phyloP scores from a whole-genome alignment of 2,329 filamentous ascomycete species.

The Aspergillus unguis region DNA sequence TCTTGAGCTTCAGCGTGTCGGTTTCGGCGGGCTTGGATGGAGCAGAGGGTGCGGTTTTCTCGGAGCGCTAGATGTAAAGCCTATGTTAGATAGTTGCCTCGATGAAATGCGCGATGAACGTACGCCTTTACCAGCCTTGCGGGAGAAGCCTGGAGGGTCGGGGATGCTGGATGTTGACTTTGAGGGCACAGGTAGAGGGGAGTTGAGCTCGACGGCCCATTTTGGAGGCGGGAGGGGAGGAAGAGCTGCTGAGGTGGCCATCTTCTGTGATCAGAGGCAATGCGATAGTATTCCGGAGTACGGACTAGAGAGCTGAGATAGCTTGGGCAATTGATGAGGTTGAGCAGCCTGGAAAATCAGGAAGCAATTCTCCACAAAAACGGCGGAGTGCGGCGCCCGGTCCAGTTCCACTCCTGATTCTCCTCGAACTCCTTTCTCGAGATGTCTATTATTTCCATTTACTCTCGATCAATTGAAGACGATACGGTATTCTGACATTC shows the following conservation, averaged over 20 bases:
- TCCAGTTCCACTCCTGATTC: conserved; percentile 26
- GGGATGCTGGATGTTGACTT: conserved; percentile 58
- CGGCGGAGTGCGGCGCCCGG: conserved; percentile 22
- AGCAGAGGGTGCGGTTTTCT: conserved; percentile 23
- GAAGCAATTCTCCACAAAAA: conserved; percentile 23
- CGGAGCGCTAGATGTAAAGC: conserved; percentile 27
- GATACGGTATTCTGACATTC: background rate
- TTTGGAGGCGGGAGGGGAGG: conserved; percentile 56
- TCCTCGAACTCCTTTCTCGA: conserved; percentile 9
- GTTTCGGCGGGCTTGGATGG: conserved; percentile 66
- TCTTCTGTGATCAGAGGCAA: conserved; percentile 8
- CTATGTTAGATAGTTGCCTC: background rate
- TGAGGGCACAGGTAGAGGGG: conserved; percentile 66
- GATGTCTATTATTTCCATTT: background rate
- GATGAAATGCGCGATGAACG: background rate
- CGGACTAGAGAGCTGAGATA: conserved; percentile 10
- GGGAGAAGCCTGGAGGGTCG: conserved; percentile 81
- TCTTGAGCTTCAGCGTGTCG: conserved; percentile 95
- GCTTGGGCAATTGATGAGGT: conserved; percentile 3
- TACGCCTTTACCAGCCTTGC: conserved; percentile 42
- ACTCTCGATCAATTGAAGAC: conserved; percentile 4
- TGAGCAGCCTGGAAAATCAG: conserved; percentile 19
- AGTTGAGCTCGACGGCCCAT: conserved; percentile 81
- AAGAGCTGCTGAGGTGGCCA: conserved; percentile 21
- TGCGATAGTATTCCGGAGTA: background rate